Evolutionary conservation across 202 grass and related monocot genomes (phyloP).

Genomic region (Schoenoplectus triqueter): DNA sequence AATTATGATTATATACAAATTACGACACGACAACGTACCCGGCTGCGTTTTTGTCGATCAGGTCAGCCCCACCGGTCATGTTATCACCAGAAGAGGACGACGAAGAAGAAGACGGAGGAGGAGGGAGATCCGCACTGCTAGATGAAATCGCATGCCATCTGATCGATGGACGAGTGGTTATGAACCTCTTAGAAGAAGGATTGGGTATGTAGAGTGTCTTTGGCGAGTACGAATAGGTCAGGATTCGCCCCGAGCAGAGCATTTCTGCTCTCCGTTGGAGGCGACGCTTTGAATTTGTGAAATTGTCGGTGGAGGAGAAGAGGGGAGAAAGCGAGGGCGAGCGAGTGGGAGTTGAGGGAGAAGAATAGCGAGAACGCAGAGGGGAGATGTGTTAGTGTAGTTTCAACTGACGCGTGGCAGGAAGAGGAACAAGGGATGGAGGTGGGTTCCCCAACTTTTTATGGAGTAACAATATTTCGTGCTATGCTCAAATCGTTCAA

Average conservation of each 20-base stretch:
- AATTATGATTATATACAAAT: not conserved
- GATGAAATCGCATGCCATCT: slow-evolving; percentile 65
- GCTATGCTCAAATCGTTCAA: not conserved
- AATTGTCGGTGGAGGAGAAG: not conserved
- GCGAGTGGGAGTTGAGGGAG: slow-evolving; percentile 24
- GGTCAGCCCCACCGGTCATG: slow-evolving; percentile 39
- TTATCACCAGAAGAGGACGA: slow-evolving; percentile 39
- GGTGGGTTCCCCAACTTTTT: slow-evolving; percentile 15
- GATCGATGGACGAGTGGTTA: slow-evolving; percentile 30
- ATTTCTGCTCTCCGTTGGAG: slow-evolving; percentile 46
- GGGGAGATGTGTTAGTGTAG: not conserved
- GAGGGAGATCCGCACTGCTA: slow-evolving; percentile 55
- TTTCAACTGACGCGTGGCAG: slow-evolving; percentile 34
- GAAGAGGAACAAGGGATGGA: slow-evolving; percentile 25
- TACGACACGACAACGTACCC: slow-evolving; percentile 26
- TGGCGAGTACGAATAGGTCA: slow-evolving; percentile 53
- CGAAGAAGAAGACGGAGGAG: slow-evolving; percentile 41
- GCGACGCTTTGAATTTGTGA: not conserved
- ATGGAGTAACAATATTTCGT: not conserved
- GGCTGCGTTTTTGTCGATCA: slow-evolving; percentile 46
- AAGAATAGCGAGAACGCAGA: slow-evolving; percentile 2
- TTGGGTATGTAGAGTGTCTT: slow-evolving; percentile 43
- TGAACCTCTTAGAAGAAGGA: slow-evolving; percentile 42
- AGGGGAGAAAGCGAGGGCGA: not conserved
- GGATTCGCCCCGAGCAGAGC: slow-evolving; percentile 82